Conservation (phyloP, 1,284 basidiomycete species). For the Microstroma glucosiphilum region DNA sequence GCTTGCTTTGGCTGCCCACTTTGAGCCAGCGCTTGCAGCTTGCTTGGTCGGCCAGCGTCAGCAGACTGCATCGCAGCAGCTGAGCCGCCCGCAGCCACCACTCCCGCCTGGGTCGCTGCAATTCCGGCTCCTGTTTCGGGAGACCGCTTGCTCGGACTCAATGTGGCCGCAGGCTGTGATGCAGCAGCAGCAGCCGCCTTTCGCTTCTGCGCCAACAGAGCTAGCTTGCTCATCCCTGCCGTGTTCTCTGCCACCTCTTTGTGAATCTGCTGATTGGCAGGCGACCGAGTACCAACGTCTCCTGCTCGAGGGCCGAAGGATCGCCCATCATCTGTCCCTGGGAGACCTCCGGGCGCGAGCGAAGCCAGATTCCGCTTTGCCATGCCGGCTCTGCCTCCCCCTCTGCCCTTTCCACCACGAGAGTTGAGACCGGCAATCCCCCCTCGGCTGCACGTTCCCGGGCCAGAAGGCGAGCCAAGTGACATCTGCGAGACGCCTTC, state of each 20-base stretch:
- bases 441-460: not conserved
- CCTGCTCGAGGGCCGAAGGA: not conserved
- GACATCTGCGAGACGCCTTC: no score
- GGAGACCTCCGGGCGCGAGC: constrained; percentile 19
- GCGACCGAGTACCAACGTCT: not conserved
- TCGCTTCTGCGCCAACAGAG: constrained; percentile 11
- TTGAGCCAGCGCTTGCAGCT: constrained; percentile 37
- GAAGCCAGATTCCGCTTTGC: constrained; percentile 27
- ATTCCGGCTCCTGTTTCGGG: not conserved
- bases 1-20: constrained; percentile 52
- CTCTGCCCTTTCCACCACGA: constrained; percentile 15
- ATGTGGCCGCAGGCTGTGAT: not conserved
- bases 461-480: no score
- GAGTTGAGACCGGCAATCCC: constrained; percentile 24
- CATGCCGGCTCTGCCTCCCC: constrained; percentile 18
- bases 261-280: not conserved
- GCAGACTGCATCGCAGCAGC: constrained; percentile 3
- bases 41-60: constrained; percentile 22
- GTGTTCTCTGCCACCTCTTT: not conserved
- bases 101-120: not conserved
- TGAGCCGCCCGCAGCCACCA: no score
- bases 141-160: constrained; percentile 9
- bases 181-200: constrained; percentile 16
- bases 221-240: constrained; percentile 8
- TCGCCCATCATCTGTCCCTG: not conserved